Base-by-base conservation (phyloP, 805 yeast genomes). In the Lachancea sp. region DNA sequence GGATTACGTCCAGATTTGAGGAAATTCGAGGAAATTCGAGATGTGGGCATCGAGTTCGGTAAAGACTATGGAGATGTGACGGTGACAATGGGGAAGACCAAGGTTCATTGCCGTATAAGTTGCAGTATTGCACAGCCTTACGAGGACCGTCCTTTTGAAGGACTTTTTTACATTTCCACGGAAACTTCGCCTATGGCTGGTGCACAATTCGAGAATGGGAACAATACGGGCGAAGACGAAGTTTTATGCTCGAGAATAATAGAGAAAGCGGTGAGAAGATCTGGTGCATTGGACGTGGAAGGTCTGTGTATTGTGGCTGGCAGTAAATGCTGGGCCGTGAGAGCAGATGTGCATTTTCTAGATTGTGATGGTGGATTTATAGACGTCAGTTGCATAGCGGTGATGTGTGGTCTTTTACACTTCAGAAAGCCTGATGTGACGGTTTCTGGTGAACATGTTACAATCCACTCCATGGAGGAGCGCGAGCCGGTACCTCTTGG, bases 121-220 rank as follows among this genome's bases (percentile, higher is more conserved):
- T 84, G 95, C 10, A 82, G 79, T 42, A 80, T 93, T 12, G 73
- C 78, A 3, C 76, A 78, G 47, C 99, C 99, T 0, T 82, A 74
- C 51, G 95, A 88, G 41, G 95, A 90, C 53, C 73, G 96, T 44
- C 97, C 97, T 0, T 91, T 87, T 60, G 99, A 93, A 64, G 99
- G 99, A 1, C 57, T 85, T 3, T 89, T 93, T 60, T 71, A 76
- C 19, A 89, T 93, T 12, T 78, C 84, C 41, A 85, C 95, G 2
- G 98, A 93, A 57, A 79, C 86, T 36, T 77, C 89, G 17, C 86
- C 97, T 13, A 83, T 91, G 88, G 95, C 96, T 1, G 81, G 89
- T 4, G 82, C 95, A 1, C 73, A 78, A 54, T 89, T 88, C 62
- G 96, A 90, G 55, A 79, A 78, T 54, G 81, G 81, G 25, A 71